phyloP scores from a whole-genome alignment of 2,329 filamentous ascomycete genomes.

The Diaporthe nobilis region DNA sequence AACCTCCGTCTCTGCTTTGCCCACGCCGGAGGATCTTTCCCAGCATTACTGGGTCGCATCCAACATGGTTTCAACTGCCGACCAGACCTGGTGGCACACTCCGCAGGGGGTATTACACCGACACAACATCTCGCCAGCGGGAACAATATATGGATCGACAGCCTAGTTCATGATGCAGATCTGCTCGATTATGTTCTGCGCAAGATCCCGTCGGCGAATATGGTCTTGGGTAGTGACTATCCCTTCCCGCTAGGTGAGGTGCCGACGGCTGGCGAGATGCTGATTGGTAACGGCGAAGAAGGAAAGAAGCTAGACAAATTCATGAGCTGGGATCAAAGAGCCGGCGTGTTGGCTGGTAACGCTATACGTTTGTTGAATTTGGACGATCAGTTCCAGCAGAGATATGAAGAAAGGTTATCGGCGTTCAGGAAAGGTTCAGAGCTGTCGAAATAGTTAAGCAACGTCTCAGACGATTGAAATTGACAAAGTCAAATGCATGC shows the following conservation, averaged over 20 bases:
- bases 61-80: conserved; percentile 54
- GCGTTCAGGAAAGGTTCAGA: conserved; percentile 43
- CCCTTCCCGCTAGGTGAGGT: conserved; percentile 54
- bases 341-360: conserved; percentile 51
- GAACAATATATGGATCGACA: conserved; percentile 52
- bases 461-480: not conserved
- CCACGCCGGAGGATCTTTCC: conserved; percentile 54
- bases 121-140: conserved; percentile 48
- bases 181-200: conserved; percentile 51
- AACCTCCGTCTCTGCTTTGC: conserved; percentile 52
- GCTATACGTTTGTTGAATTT: conserved; percentile 51
- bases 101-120: conserved; percentile 49
- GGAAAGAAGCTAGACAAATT: conserved; percentile 45
- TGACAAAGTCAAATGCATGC: too few species aligned
- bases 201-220: conserved; percentile 50
- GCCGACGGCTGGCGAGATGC: conserved; percentile 52
- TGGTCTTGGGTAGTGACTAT: conserved; percentile 54
- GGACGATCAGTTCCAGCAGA: conserved; percentile 46
- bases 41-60: conserved; percentile 52
- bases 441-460: not conserved
- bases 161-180: conserved; percentile 53
- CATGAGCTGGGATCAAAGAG: conserved; percentile 51
- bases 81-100: conserved; percentile 51
- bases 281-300: conserved; percentile 46
- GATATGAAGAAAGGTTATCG: conserved; percentile 45